Conservation (phyloP, 192 early-diverging fungal genomes). For the Lobosporangium transversale region DNA sequence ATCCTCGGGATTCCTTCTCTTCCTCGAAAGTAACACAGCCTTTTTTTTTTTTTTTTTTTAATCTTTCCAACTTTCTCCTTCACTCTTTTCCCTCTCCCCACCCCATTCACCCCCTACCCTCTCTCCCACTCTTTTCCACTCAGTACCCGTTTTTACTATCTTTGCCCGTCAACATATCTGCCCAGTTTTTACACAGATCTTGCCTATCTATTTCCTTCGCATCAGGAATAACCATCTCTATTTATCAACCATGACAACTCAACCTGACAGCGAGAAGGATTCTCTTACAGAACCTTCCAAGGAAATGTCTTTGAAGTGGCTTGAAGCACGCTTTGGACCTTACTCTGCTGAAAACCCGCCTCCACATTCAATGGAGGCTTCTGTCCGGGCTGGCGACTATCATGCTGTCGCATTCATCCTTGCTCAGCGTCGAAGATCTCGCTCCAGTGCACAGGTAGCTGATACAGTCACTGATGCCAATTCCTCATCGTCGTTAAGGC, state of each 20-base stretch:
- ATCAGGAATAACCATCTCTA: too few relatives aligned
- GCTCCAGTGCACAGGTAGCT: constrained; percentile 1
- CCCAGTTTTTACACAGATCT: too few relatives aligned
- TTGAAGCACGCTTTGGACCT: constrained; percentile 45
- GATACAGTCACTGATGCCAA: neutral
- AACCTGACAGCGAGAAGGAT: neutral
- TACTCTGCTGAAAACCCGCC: constrained; percentile 50
- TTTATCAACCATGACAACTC: neutral
- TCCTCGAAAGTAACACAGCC: too few relatives aligned
- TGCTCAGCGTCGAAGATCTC: constrained; percentile 41
- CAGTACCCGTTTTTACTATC: too few relatives aligned
- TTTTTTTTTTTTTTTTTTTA: too few relatives aligned
- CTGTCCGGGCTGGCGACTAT: constrained; percentile 41
- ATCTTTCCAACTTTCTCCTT: too few relatives aligned
- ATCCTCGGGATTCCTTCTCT: too few relatives aligned
- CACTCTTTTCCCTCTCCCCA: too few relatives aligned
- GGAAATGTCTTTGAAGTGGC: constrained; percentile 38
- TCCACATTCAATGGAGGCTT: constrained; percentile 43
- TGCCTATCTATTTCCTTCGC: too few relatives aligned
- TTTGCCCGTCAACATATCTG: too few relatives aligned
- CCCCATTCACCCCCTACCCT: too few relatives aligned
- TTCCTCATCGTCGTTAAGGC: neutral
- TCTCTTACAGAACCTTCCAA: constrained; percentile 3
- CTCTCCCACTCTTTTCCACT: too few relatives aligned
- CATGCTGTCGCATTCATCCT: constrained; percentile 52